phyloP scores from a whole-genome alignment of 495 filamentous ascomycete genomes.

The Aspergillus steynii region DNA sequence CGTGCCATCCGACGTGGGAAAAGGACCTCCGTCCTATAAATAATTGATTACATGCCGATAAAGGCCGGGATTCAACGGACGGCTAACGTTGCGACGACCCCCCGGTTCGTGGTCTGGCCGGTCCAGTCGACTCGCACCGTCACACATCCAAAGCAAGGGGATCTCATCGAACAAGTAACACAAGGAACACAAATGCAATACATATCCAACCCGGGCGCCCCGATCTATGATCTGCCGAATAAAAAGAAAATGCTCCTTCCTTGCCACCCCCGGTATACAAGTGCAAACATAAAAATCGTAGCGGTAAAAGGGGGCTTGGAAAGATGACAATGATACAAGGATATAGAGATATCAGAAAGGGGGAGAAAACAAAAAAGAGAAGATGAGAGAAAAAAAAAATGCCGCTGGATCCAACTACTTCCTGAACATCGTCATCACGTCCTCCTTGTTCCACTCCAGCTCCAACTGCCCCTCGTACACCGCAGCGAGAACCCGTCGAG shows the following conservation, averaged over 20 bases:
- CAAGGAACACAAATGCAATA: background rate
- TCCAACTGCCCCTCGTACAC: constrained; percentile 68
- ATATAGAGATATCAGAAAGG: background rate
- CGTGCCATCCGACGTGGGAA: background rate
- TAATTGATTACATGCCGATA: background rate
- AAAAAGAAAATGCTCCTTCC: constrained; percentile 6
- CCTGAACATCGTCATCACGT: constrained; percentile 55
- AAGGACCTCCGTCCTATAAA: background rate
- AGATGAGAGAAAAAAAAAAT: constrained; percentile 19
- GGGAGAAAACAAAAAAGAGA: background rate
- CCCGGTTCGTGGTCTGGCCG: background rate
- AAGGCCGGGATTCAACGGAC: background rate
- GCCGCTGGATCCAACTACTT: constrained; percentile 26
- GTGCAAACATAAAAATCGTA: background rate
- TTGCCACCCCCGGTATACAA: background rate
- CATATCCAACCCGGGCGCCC: constrained; percentile 15
- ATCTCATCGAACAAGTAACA: background rate
- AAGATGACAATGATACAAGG: background rate
- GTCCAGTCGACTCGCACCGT: background rate
- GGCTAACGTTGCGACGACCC: background rate
- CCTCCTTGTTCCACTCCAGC: constrained; percentile 61
- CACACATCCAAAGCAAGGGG: background rate
- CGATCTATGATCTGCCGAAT: constrained; percentile 12
- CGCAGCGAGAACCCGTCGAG: constrained; percentile 59
- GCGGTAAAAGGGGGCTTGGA: background rate